phyloP scores from a whole-genome alignment of 2,329 filamentous ascomycete genomes.

The Tolypocladium inflatum region DNA sequence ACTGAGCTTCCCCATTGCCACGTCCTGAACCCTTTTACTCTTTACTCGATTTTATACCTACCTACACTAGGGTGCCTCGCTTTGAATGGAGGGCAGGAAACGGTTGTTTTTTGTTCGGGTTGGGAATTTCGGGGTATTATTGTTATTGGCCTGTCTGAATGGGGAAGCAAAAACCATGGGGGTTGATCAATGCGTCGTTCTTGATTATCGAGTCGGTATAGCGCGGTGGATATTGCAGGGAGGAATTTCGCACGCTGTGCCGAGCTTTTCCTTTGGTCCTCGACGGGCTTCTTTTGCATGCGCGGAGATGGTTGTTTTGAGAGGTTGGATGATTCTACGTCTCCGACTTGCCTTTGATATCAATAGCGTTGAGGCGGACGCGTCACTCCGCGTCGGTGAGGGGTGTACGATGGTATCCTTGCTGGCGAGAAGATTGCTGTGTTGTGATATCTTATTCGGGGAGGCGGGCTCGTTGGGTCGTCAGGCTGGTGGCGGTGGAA shows the following conservation, averaged over 20 bases:
- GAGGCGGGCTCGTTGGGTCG: neutral
- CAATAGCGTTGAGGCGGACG: neutral
- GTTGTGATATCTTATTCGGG: neutral
- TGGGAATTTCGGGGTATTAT: neutral
- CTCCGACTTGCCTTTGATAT: neutral
- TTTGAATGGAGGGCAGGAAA: neutral
- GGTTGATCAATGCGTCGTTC: neutral
- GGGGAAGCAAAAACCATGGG: neutral
- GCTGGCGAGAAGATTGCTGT: neutral
- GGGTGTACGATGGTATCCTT: conserved; percentile 2
- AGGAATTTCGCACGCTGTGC: neutral
- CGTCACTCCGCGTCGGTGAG: neutral
- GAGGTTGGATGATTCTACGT: neutral
- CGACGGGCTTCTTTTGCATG: neutral
- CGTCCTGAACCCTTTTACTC: conserved; percentile 13
- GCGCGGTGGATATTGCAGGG: neutral
- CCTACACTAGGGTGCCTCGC: conserved; percentile 2
- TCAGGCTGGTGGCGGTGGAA: neutral
- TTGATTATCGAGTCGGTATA: neutral
- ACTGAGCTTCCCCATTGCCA: conserved; percentile 12
- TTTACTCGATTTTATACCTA: conserved; percentile 23
- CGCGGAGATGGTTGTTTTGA: neutral
- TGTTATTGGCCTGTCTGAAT: neutral
- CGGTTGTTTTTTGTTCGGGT: neutral
- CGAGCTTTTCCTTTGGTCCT: neutral